phyloP scores from a whole-genome alignment of 768 basidiomycete species.

The Dioszegia hungarica region DNA sequence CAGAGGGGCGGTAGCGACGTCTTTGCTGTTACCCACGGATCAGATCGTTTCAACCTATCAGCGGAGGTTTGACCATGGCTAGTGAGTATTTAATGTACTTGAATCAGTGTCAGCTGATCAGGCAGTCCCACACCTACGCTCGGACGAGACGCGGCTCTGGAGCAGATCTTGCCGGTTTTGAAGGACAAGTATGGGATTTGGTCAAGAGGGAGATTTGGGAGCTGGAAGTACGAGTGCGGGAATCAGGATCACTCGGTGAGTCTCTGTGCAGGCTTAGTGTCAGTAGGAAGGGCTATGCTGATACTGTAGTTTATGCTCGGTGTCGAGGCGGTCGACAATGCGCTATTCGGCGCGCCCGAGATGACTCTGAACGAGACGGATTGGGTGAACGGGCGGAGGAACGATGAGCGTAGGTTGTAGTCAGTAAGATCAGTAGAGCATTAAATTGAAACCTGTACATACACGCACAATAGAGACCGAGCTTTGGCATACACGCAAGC shows the following conservation, averaged over 20 bases:
- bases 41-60: constrained; percentile 50
- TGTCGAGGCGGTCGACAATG: neutral
- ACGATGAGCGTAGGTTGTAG: neutral
- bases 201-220: constrained; percentile 46
- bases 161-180: constrained; percentile 45
- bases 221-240: constrained; percentile 25
- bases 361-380: neutral
- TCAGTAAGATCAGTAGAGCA: neutral
- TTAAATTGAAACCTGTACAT: too few species aligned
- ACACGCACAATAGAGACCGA: too few species aligned
- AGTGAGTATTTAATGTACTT: constrained; percentile 22
- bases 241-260: constrained; percentile 42
- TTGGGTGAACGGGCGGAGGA: neutral
- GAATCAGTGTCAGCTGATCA: neutral
- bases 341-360: neutral
- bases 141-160: constrained; percentile 47
- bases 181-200: constrained; percentile 46
- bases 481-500: too few species aligned
- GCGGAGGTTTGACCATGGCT: constrained; percentile 46
- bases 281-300: neutral
- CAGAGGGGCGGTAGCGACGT: constrained; percentile 47
- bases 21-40: constrained; percentile 43
- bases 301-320: neutral
- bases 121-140: constrained; percentile 49
- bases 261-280: neutral